These are phyloP conservation scores for Saturnispora bothae DNA, from an alignment of 805 yeast genomes.

Conservation along the genomic window DNA sequence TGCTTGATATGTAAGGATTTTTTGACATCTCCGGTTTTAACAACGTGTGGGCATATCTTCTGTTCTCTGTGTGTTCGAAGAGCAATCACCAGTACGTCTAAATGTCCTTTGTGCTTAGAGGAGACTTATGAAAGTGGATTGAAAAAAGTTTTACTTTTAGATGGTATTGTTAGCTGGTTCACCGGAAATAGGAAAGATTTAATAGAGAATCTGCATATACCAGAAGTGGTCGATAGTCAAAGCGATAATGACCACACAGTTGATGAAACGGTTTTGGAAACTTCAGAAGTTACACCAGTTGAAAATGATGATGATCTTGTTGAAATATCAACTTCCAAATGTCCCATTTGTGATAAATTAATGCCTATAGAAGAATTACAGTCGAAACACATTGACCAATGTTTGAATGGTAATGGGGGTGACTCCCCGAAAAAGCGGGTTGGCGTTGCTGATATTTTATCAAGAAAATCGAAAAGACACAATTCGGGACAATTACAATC, in stretches of 20 bases:
- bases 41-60: constrained; percentile 81
- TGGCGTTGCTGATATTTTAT: constrained; percentile 1
- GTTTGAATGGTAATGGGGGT: constrained; percentile 27
- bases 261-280: not conserved
- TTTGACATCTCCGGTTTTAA: constrained; percentile 66
- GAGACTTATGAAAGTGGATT: constrained; percentile 63
- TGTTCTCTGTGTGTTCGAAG: constrained; percentile 81
- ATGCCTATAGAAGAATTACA: constrained; percentile 50
- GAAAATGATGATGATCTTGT: constrained; percentile 15
- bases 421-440: not conserved
- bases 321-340: constrained; percentile 32
- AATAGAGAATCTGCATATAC: constrained; percentile 10
- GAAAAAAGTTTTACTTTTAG: constrained; percentile 57
- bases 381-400: constrained; percentile 49
- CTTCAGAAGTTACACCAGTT: not conserved
- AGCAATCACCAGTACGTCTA: constrained; percentile 44
- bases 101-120: constrained; percentile 71
- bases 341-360: constrained; percentile 55
- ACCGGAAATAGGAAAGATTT: constrained; percentile 31
- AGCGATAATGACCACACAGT: constrained; percentile 11
- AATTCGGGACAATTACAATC: constrained; percentile 20
- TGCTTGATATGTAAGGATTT: constrained; percentile 88
- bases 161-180: constrained; percentile 54
- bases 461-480: not conserved
- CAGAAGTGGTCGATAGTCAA: constrained; percentile 17